A percentile compares a stretch with the other conserved stretches of the same genome.
Conservation (phyloP, 108 stramenopile genomes). For the Asterionellopsis glacialis region DNA sequence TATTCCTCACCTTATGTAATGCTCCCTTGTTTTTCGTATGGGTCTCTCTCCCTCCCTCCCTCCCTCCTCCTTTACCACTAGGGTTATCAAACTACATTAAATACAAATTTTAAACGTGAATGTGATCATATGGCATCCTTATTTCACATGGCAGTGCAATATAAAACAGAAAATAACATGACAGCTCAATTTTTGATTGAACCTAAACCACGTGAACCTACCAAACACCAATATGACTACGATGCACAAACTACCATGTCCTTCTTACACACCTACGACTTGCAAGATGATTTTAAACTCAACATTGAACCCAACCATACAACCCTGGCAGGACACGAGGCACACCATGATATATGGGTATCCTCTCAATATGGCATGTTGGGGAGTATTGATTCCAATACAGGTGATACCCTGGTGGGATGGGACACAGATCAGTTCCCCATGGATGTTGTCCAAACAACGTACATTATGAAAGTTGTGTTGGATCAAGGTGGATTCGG, state of each 20-base stretch:
- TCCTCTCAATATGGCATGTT: constrained; percentile 49
- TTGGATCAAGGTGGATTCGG: constrained; percentile 51
- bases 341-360: constrained; percentile 55
- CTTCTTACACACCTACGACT: constrained; percentile 47
- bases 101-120: constrained; percentile 51
- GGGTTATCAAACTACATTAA: constrained; percentile 47
- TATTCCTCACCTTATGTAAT: too few relatives aligned
- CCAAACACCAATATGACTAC: constrained; percentile 75
- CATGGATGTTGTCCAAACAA: constrained; percentile 43
- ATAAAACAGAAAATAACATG: constrained; percentile 40
- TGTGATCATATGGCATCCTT: constrained; percentile 57
- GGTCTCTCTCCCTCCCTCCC: neutral
- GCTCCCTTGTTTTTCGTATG: too few relatives aligned
- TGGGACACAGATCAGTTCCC: constrained; percentile 72
- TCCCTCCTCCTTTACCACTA: neutral
- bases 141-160: constrained; percentile 51
- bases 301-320: constrained; percentile 79
- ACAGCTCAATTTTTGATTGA: constrained; percentile 54
- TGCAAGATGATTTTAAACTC: constrained; percentile 53
- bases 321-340: constrained; percentile 57
- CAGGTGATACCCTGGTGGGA: constrained; percentile 53
- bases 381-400: constrained; percentile 64
- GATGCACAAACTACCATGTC: constrained; percentile 65
- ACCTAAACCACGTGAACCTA: constrained; percentile 68
- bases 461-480: constrained; percentile 43